Evolutionary conservation across 73 alveolate species (phyloP).

Genomic region (Paraurostyla sp.): DNA sequence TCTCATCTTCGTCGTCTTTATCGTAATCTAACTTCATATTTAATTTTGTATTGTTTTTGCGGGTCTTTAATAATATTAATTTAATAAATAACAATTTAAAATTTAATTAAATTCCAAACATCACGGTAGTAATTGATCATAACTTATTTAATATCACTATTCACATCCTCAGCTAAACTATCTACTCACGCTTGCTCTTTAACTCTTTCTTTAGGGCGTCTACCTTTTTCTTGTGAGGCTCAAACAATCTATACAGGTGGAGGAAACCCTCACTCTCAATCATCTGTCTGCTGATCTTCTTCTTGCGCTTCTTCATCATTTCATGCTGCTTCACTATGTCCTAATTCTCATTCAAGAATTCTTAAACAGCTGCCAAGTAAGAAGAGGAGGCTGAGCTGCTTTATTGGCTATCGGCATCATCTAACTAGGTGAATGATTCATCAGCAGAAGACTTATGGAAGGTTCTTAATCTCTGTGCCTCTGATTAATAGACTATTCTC

Average conservation of each 20-base stretch:
- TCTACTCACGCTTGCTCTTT: background rate
- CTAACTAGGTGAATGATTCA: too few species aligned
- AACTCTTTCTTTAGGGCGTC: background rate
- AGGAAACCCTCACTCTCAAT: background rate
- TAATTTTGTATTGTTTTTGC: conserved; percentile 4
- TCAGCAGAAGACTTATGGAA: too few species aligned
- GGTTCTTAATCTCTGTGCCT: too few species aligned
- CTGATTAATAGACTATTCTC: too few species aligned
- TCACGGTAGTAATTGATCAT: background rate
- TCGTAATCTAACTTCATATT: conserved; percentile 18
- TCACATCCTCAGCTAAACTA: background rate
- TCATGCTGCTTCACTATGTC: background rate
- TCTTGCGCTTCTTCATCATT: background rate
- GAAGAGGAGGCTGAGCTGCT: too few species aligned
- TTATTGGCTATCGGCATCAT: too few species aligned
- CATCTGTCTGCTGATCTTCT: background rate
- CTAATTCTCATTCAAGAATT: background rate
- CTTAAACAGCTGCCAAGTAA: too few species aligned
- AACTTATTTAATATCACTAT: background rate
- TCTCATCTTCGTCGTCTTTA: conserved; percentile 9
- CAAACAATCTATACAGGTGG: too few species aligned
- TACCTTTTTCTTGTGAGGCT: background rate
- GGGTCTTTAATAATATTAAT: background rate
- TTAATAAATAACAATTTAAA: too few species aligned
- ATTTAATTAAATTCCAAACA: too few species aligned